Conservation (phyloP, 352 stramenopile species). For the Phytopythium kandeliae region DNA sequence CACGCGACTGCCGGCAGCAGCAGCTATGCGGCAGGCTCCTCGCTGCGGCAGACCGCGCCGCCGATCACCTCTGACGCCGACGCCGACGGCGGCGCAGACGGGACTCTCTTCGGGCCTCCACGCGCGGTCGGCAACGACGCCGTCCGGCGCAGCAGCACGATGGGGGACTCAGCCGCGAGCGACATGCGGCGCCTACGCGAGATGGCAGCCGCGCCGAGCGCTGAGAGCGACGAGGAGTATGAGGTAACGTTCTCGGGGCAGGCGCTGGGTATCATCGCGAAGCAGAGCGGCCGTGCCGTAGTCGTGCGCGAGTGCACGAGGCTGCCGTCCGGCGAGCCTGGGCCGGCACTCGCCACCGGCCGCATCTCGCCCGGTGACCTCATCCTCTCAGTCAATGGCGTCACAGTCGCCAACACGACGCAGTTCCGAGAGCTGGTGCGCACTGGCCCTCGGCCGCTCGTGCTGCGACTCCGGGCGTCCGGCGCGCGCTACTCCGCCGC, state of each 20-base stretch:
- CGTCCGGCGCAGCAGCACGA: conserved; percentile 3
- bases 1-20: conserved; percentile 26
- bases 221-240: conserved; percentile 41
- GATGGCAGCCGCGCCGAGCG: no score
- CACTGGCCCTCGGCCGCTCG: conserved; percentile 45
- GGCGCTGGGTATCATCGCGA: conserved; percentile 64
- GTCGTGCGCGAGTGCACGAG: conserved; percentile 63
- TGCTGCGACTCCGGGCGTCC: conserved; percentile 59
- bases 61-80: conserved; percentile 10
- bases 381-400: conserved; percentile 69
- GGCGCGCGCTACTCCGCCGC: conserved; percentile 34
- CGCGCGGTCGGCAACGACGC: neutral
- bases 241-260: conserved; percentile 59
- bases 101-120: conserved; percentile 24
- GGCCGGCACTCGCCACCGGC: conserved; percentile 39
- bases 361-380: conserved; percentile 54
- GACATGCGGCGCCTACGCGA: neutral
- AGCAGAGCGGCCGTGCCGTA: conserved; percentile 51
- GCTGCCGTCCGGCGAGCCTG: conserved; percentile 37
- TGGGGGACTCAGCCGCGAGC: neutral
- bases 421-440: conserved; percentile 74
- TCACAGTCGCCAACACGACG: conserved; percentile 52
- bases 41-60: conserved; percentile 3
- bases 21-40: conserved; percentile 1
- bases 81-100: no score